These are phyloP conservation scores for Penicillium sp. DNA, from an alignment of 2,329 filamentous ascomycete species.

Conservation along the genomic window DNA sequence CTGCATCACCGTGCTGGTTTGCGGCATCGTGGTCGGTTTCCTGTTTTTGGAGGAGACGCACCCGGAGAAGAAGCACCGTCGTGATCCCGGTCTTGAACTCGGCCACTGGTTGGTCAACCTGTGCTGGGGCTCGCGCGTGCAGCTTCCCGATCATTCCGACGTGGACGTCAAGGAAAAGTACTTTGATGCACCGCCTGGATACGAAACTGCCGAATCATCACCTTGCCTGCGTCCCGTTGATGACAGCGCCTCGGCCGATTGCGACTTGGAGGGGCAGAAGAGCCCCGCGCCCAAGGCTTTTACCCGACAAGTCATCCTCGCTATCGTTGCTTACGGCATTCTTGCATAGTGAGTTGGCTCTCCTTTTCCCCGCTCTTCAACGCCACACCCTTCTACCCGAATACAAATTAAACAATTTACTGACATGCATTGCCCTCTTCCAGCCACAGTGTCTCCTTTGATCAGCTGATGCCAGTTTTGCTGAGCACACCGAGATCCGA, in stretches of 20 bases:
- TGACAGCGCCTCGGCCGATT: slow-evolving; percentile 34
- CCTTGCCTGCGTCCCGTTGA: slow-evolving; percentile 47
- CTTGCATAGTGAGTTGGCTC: slow-evolving; percentile 77
- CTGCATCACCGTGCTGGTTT: slow-evolving; percentile 73
- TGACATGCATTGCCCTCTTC: slow-evolving; percentile 21
- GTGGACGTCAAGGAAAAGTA: slow-evolving; percentile 35
- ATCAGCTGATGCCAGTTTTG: slow-evolving; percentile 89
- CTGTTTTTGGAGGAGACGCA: slow-evolving; percentile 95
- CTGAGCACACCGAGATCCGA: slow-evolving; percentile 67
- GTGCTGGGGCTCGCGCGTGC: slow-evolving; percentile 30
- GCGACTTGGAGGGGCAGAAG: slow-evolving; percentile 45
- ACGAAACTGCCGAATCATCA: slow-evolving; percentile 60
- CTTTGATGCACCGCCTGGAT: slow-evolving; percentile 68
- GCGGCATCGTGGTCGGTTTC: slow-evolving; percentile 75
- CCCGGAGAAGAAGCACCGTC: slow-evolving; percentile 70
- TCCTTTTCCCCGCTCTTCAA: not conserved
- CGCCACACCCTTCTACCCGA: slow-evolving; percentile 5
- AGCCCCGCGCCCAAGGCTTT: slow-evolving; percentile 63
- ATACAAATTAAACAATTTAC: slow-evolving; percentile 47
- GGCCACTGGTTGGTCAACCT: slow-evolving; percentile 66
- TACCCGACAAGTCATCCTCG: slow-evolving; percentile 79
- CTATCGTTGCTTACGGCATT: slow-evolving; percentile 87
- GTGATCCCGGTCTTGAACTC: slow-evolving; percentile 73
- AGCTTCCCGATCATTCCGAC: slow-evolving; percentile 50
- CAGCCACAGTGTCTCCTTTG: slow-evolving; percentile 95